phyloP scores from a whole-genome alignment of 495 filamentous ascomycete species.

The Astrothelium subdiscretum region DNA sequence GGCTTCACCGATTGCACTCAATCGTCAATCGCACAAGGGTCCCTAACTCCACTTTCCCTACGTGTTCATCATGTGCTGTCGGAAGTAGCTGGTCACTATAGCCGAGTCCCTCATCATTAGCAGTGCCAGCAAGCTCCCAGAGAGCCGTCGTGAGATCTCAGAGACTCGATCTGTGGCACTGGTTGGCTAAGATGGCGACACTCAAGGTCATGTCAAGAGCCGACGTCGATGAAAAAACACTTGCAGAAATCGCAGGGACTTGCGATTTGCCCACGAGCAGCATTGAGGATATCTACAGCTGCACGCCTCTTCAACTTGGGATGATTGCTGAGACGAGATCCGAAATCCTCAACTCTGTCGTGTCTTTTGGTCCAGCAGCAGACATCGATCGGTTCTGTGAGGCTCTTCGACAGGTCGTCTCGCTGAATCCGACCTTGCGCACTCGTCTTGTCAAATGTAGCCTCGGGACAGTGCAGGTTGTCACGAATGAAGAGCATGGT shows the following conservation, averaged over 20 bases:
- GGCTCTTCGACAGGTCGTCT: background rate
- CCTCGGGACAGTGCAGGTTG: background rate
- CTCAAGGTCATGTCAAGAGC: background rate
- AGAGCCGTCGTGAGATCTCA: background rate
- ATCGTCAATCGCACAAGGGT: background rate
- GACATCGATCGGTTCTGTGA: background rate
- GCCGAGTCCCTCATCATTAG: background rate
- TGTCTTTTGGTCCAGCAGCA: background rate
- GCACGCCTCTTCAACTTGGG: background rate
- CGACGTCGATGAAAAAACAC: background rate
- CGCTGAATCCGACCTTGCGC: background rate
- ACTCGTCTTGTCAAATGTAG: background rate
- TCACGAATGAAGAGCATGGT: background rate
- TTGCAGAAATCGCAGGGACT: background rate
- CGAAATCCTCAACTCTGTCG: background rate
- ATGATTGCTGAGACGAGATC: background rate
- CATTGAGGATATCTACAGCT: background rate
- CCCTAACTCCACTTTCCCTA: background rate
- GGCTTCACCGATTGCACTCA: background rate
- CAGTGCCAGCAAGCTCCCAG: background rate
- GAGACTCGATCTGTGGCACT: background rate
- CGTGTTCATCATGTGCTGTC: background rate
- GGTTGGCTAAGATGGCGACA: background rate
- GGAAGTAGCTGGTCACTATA: background rate
- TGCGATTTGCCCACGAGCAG: background rate